These are phyloP conservation scores for Carpinus viminea DNA, from an alignment of 306 rosid genomes.

Conservation along the genomic window DNA sequence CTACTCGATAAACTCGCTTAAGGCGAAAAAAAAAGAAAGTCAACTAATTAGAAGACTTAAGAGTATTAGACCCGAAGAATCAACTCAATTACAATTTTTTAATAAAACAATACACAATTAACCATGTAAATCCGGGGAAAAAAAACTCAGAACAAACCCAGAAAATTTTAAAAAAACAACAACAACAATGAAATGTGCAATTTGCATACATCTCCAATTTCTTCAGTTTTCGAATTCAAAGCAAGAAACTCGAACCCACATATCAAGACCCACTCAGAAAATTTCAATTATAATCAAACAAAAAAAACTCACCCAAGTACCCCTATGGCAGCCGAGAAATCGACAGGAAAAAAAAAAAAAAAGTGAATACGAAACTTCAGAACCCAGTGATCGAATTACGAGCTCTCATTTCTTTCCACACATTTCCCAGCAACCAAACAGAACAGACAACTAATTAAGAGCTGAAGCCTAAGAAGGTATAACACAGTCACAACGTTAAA, in stretches of 20 bases:
- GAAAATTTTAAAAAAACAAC: not conserved
- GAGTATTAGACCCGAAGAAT: not conserved
- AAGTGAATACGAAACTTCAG: not conserved
- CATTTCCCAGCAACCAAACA: not conserved
- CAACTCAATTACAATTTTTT: not conserved
- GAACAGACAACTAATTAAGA: not conserved
- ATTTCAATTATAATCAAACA: too few species aligned
- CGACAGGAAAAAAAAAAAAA: not conserved
- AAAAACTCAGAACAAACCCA: not conserved
- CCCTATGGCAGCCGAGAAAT: not conserved
- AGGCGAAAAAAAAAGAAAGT: not conserved
- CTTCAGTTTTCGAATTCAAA: not conserved
- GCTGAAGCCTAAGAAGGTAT: not conserved
- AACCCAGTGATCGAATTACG: not conserved
- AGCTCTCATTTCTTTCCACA: not conserved
- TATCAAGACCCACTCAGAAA: not conserved
- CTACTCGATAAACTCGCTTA: not conserved
- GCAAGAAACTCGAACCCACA: not conserved
- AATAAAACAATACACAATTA: too few species aligned
- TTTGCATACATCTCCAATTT: not conserved
- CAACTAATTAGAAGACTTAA: not conserved
- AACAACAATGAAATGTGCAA: not conserved
- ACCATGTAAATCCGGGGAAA: not conserved
- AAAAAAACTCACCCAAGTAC: not conserved
- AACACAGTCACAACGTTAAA: not conserved